Evolutionary conservation across 2,329 filamentous ascomycete species (phyloP).

Genomic region (Botrytis squamosa): DNA sequence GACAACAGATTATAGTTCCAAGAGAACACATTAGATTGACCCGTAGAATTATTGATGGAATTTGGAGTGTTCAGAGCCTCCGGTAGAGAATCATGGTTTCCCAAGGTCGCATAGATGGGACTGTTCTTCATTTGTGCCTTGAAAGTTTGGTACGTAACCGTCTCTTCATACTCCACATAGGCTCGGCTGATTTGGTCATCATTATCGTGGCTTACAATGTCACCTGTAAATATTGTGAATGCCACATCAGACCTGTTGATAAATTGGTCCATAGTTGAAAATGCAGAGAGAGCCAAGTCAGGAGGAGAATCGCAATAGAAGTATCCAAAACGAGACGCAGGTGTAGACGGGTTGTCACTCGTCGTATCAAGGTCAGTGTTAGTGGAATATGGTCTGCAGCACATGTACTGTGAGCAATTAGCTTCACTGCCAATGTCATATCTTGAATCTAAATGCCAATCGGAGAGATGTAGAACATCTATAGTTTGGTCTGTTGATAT

Average conservation of each 20-base stretch:
- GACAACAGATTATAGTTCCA: constrained; percentile 23
- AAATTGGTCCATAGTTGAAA: constrained; percentile 23
- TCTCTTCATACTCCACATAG: constrained; percentile 37
- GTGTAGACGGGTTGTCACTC: constrained; percentile 7
- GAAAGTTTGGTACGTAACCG: constrained; percentile 33
- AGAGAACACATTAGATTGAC: constrained; percentile 20
- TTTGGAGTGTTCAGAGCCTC: constrained; percentile 13
- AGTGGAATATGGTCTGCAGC: constrained; percentile 27
- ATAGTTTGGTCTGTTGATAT: constrained; percentile 7
- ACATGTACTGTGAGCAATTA: constrained; percentile 36
- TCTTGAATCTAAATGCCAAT: constrained; percentile 38
- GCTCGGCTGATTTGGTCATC: constrained; percentile 33
- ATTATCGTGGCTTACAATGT: constrained; percentile 37
- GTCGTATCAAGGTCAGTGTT: constrained; percentile 19
- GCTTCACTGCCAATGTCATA: constrained; percentile 38
- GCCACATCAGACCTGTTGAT: constrained; percentile 24
- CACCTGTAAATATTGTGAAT: constrained; percentile 39
- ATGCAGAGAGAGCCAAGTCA: constrained; percentile 21
- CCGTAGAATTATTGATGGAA: constrained; percentile 9
- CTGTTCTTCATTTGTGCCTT: constrained; percentile 33
- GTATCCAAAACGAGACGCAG: constrained; percentile 20
- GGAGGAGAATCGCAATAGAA: constrained; percentile 22
- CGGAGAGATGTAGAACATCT: constrained; percentile 37
- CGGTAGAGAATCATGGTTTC: constrained; percentile 34
- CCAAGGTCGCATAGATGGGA: constrained; percentile 36